Evolutionary conservation across 2,329 filamentous ascomycete species (phyloP), one percentile per base, ranked within the genome.

Genomic region (Fusarium mundagurra): DNA sequence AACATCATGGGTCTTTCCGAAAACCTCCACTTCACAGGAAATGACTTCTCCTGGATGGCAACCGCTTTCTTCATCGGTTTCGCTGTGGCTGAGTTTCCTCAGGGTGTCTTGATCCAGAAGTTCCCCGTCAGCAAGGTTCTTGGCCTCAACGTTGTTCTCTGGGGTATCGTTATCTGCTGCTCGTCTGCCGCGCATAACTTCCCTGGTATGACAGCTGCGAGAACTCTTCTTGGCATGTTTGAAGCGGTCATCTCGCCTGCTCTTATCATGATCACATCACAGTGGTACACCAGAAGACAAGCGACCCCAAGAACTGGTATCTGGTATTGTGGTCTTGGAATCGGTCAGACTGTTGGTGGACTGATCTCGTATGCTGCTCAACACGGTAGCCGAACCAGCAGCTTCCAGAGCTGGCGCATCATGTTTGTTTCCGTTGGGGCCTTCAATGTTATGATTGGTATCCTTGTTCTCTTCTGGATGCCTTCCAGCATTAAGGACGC

Each of bases 151-250:
- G 63, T 66, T 29, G 34, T 66, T 22, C 63, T 66, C 13, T 66
- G 63, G 63, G 63, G 63, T 9, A 44, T 39, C 3, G 63, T 66
- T 7, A 66, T 66, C 8, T 64, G 63, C 6, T 66, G 63, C 13
- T 66, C 63, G 3, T 62, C 60, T 24, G 60, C 63, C 2, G 63
- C 63, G 3, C 60, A 64, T 0, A 66, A 36, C n/a, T 66, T 66
- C 6, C 63, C 63, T 2, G 63, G 63, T 3, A 66, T 66, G 47
- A 57, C 63, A 7, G 60, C 63, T n/a, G 60, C 63, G 7, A 54
- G 63, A 18, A 66, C 63, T 2, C 51, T 66, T n/a, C 63, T 66
- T n/a, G 63, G 63, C n/a, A 66, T 66, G 60, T 66, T 66, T 1
- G 63, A 66, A 17, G 63, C 63, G 1, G 63, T 66, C 0, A 66